Percentiles rank a stretch among this genome's conserved stretches.
These are phyloP conservation scores for Gaultheria prostrata DNA, from an alignment of 148 eudicot genomes.

Conservation along the genomic window DNA sequence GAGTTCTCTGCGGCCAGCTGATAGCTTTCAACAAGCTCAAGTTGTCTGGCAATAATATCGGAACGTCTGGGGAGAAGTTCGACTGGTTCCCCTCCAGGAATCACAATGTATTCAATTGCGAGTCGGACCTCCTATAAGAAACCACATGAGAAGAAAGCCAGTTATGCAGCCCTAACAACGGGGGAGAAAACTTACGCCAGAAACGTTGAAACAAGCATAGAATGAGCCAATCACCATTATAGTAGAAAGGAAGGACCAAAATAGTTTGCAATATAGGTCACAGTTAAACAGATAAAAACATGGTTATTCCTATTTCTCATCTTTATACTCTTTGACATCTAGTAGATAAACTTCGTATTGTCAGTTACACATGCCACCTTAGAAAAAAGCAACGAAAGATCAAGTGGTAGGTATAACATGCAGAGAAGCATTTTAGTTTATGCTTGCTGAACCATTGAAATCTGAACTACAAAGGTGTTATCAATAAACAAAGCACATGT, in stretches of 20 bases:
- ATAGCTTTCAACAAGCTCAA: slow-evolving; percentile 86
- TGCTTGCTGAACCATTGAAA: background rate
- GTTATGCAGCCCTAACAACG: background rate
- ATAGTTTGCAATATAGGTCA: background rate
- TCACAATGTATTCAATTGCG: slow-evolving; percentile 94
- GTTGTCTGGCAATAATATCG: slow-evolving; percentile 85
- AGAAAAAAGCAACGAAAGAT: background rate
- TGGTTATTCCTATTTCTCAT: background rate
- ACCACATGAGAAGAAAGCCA: background rate
- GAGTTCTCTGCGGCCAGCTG: slow-evolving; percentile 84
- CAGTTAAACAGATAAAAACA: background rate
- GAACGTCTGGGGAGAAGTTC: slow-evolving; percentile 95
- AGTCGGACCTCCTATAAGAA: slow-evolving; percentile 78
- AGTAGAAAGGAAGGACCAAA: background rate
- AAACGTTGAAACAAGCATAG: background rate
- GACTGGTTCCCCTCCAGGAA: slow-evolving; percentile 95
- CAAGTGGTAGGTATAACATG: background rate
- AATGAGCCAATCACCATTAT: background rate
- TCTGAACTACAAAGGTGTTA: background rate
- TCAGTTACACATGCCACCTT: background rate
- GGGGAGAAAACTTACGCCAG: background rate
- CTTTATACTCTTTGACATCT: background rate
- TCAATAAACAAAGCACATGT: background rate
- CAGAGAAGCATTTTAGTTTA: background rate
- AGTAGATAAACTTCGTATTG: background rate